Evolutionary conservation across 805 yeast species (phyloP).

Genomic region (Candida endomychidarum): DNA sequence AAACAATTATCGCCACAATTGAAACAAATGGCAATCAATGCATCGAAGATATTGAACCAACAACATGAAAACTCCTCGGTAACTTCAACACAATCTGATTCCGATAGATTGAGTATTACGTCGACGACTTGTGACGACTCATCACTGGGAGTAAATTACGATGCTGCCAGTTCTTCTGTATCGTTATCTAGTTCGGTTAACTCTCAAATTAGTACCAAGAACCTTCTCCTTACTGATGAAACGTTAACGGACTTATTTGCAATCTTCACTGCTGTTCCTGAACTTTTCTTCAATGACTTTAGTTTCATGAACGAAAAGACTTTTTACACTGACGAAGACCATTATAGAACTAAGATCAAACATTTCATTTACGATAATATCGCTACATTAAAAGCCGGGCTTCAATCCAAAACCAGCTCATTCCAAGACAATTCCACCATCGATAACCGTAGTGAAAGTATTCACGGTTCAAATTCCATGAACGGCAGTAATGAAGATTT

Average conservation of each 20-base stretch:
- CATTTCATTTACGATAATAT: conserved; percentile 27
- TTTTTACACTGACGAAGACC: conserved; percentile 16
- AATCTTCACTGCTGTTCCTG: conserved; percentile 34
- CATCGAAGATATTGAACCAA: conserved; percentile 24
- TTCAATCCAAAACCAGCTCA: conserved; percentile 15
- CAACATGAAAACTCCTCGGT: conserved; percentile 17
- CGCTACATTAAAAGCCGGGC: conserved; percentile 18
- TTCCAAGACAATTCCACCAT: neutral
- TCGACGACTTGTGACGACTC: conserved; percentile 12
- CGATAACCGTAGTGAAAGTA: neutral
- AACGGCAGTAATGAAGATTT: conserved; percentile 11
- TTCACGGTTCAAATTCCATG: neutral
- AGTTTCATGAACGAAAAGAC: conserved; percentile 21
- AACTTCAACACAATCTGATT: conserved; percentile 17
- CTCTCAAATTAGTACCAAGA: neutral
- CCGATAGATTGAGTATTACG: conserved; percentile 11
- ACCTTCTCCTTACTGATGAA: conserved; percentile 23
- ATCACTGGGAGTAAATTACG: conserved; percentile 10
- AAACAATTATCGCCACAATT: conserved; percentile 22
- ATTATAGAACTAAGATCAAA: conserved; percentile 14
- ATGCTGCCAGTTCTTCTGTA: conserved; percentile 10
- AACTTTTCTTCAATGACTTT: conserved; percentile 31
- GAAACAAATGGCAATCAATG: conserved; percentile 26
- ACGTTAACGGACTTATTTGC: conserved; percentile 32
- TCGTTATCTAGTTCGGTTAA: conserved; percentile 3